Base-by-base conservation (phyloP, 768 basidiomycete species). In the Auricularia cornea region DNA sequence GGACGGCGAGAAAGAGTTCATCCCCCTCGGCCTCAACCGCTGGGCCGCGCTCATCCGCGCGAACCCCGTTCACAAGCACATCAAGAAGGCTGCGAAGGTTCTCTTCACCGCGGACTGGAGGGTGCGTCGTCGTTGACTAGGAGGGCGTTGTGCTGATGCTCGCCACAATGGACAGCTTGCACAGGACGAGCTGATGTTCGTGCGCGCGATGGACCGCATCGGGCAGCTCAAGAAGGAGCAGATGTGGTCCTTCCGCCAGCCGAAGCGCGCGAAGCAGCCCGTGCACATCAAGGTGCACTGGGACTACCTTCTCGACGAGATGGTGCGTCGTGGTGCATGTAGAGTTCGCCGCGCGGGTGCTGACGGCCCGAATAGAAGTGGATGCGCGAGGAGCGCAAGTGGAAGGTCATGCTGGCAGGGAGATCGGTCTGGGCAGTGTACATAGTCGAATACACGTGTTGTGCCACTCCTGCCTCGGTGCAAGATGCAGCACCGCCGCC, bases 331-430 rank as follows among this genome's bases (percentile, higher is more conserved):
- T 10, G n/a, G 51, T 40, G 8, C 18, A 18, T 40, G 38, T 40
- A 8, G 8, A 40, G 31, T 28, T 33, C 35, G 51, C 6, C 10
- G 20, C 23, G 8, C 18, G 10, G 8, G 6, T 52, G 8, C 10
- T n/a, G 10, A 6, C 10, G 6, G 23, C 51, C 10, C 6, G 6
- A 41, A 59, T 67, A 94, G 95, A 92, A 89, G 84, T 99, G 97
- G 97, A 89, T 99, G 84, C 86, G 91, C 23, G 95, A 98, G 74
- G 97, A 99, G 71, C 81, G 90, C 44, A 85, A 83, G 68, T 98
- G 94, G 94, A 98, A 98, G 73, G 76, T 89, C 51, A 87, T 87
- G 2, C 71, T 92, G 30, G 96, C 97, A n/a, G n/a, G n/a, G n/a
- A n/a, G n/a, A n/a, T n/a, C n/a, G n/a, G n/a, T n/a, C n/a, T n/a